Base-by-base conservation (phyloP, 1,284 basidiomycete genomes). In the Phlebopus sp. region DNA sequence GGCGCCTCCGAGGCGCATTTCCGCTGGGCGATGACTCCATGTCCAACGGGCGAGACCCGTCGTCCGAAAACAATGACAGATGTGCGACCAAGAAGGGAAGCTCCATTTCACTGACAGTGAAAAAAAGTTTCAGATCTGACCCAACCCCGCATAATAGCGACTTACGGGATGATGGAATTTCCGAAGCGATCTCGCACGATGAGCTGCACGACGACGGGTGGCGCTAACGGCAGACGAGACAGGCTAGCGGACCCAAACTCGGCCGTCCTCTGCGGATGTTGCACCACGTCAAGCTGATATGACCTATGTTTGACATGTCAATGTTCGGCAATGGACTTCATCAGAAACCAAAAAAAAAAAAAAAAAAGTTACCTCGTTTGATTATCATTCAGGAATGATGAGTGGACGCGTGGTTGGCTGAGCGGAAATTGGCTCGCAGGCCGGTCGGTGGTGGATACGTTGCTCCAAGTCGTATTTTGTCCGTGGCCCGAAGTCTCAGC, bases 71-170 rank as follows among this genome's bases (percentile, higher is more conserved):
- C 19, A 93, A 68, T 14, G 86, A 86, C 45, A 92, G 67, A 59
- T 91, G 86, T 27, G 87, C 87, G 50, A 93, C 76, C 46, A 93
- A 75, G 64, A 92, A 94, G 5, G 90, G 87, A 35, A 92, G 72
- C 58, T 92, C 90, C 55, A 81, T 74, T 64, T 88, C 83, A 46
- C 91, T 88, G 50, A 29, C 50, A 56, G 46, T 23, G 37, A 56
- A 47, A 58, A 63, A 57, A 52, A 53, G 42, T 60, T 51, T 54
- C 54, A 41, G 47, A 53, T 70, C 53, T 43, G 52, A 44, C 37
- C 48, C 39, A 47, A 58, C 56, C 56, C 49, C 57, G 54, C 55
- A 54, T 39, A 46, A 18, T 48, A 29, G n/a, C 50, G 46, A 78
- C 85, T 69, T 75, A 90, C 87, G 84, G 84, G 53, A 81, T 73